Evolutionary conservation across 176 grass and related monocot species (phyloP), one percentile per base, ranked within the genome.

Genomic region (Bonia amplexicaulis): DNA sequence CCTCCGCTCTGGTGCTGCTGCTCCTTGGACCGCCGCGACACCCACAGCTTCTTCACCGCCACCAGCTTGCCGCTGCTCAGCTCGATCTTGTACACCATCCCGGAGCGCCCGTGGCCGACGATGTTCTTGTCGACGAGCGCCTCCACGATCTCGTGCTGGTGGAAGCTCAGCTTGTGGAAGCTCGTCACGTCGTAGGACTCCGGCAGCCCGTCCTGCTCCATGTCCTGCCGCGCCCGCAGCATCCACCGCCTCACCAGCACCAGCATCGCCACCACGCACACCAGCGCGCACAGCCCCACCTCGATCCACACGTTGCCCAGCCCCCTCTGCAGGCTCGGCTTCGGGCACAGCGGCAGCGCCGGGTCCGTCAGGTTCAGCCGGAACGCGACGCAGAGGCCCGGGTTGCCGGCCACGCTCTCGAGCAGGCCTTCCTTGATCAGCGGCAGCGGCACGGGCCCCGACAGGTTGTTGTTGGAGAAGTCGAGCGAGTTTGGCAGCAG

Each of bases 111-210:
- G 29, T 96, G 92, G 1, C 92, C 92, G 3, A 99, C 90, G 85
- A 99, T 96, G 81, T 99, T 99, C 79, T 92, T 99, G 5, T 99
- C 93, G 46, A 94, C 94, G 26, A 99, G 82, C 45, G 97, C 91
- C 83, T 96, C 92, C 16, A 99, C 63, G 51, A 99, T 99, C 90
- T 99, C 93, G 46, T 99, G 92, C 87, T 91, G 90, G 45, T 99
- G 88, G 74, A 99, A 99, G 66, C 26, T 99, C 12, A 94, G 88
- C 78, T 90, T 96, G 84, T 94, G 97, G 93, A 99, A 99, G 86
- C 82, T 99, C 37, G 82, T 99, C 42, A 99, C 88, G 80, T 96
- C 97, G 42, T 92, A 99, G 8, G 90, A 91, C 67, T 48, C 73
- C 17, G 89, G 82, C 57, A 80, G 35, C 2, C 91, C 91, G 66